These are phyloP conservation scores for Hemisphaericaspora subhashii DNA, from an alignment of 1,139 yeast genomes.

Conservation along the genomic window DNA sequence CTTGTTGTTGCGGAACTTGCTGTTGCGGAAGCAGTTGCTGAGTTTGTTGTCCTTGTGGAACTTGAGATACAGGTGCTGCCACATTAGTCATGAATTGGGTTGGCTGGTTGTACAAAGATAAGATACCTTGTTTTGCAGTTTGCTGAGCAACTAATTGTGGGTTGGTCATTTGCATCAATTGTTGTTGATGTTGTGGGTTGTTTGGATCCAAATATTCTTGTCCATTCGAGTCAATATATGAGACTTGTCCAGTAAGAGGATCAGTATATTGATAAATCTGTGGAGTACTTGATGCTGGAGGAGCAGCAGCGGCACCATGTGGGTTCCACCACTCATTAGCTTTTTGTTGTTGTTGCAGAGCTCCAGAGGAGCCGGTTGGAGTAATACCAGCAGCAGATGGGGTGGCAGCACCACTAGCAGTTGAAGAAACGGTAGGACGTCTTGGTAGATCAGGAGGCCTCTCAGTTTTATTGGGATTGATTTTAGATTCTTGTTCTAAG, in stretches of 20 bases:
- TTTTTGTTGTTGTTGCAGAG: conserved; percentile 10
- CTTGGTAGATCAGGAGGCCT: conserved; percentile 48
- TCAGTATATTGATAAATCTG: conserved; percentile 62
- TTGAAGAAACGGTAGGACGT: conserved; percentile 31
- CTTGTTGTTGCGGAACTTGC: conserved; percentile 19
- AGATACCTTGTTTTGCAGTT: conserved; percentile 40
- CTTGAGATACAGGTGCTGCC: conserved; percentile 21
- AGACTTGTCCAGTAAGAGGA: conserved; percentile 60
- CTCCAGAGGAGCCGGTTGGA: too few relatives aligned
- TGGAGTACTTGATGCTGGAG: conserved; percentile 23
- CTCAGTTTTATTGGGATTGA: conserved; percentile 39
- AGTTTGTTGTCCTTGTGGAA: conserved; percentile 17
- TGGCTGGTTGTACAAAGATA: conserved; percentile 44
- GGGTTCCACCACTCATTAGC: conserved; percentile 30
- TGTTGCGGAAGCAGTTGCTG: conserved; percentile 16
- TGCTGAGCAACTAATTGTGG: conserved; percentile 47
- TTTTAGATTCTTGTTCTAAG: conserved; percentile 39
- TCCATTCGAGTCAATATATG: conserved; percentile 58
- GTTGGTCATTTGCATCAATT: conserved; percentile 43
- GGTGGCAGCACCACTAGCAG: conserved; percentile 4
- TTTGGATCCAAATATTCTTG: conserved; percentile 59
- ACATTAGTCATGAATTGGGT: conserved; percentile 27
- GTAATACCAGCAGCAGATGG: conserved; percentile 12
- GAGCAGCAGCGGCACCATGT: conserved; percentile 15
- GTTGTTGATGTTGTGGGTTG: conserved; percentile 55